Base-by-base conservation (phyloP, 805 yeast species). In the Saccharomycodes ludwigii region DNA sequence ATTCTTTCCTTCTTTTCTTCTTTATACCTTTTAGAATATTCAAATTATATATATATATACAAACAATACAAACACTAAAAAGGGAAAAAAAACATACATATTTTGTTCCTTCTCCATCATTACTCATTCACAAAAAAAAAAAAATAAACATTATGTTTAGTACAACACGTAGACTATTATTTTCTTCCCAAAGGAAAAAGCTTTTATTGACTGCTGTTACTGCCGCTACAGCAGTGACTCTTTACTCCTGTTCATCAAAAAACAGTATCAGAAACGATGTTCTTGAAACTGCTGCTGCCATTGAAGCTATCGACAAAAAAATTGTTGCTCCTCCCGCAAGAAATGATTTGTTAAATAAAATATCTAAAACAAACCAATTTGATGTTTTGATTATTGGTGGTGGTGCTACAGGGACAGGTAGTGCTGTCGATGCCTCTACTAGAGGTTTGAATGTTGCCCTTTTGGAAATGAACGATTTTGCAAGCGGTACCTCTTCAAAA, bases 321-420 rank as follows among this genome's bases (percentile, higher is more conserved):
- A 54, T 60, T 32, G 59, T 65, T 4, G 42, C 64, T 12, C 77
- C 78, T 31, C 81, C 82, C 17, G 35, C 73, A 1, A 63, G 88
- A 51, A 54, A 58, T 3, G 71, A 68, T 29, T 52, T 76, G 37
- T 40, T 78, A 31, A 47, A 62, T 4, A 66, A 65, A 37, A 52
- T 76, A 36, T 36, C 42, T 61, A 66, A 51, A 44, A 66, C 36
- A 48, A 62, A 29, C 56, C 69, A 32, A 68, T 76, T 70, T 48
- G 96, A 88, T 52, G 68, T 86, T n/a, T 59, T 86, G 41, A 66
- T 86, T 43, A 75, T 88, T 43, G 97, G 97, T 39, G 96, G 95
- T 43, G 97, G 97, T 52, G 96, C 96, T 24, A 77, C 91, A 11
- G 97, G 97, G 40, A 64, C 95, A 4, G 97, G 96, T 38, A 72